A percentile compares a stretch with the other conserved stretches of the same genome.
phyloP scores from a whole-genome alignment of 495 filamentous ascomycete species.

The Pyrenula aspistea region DNA sequence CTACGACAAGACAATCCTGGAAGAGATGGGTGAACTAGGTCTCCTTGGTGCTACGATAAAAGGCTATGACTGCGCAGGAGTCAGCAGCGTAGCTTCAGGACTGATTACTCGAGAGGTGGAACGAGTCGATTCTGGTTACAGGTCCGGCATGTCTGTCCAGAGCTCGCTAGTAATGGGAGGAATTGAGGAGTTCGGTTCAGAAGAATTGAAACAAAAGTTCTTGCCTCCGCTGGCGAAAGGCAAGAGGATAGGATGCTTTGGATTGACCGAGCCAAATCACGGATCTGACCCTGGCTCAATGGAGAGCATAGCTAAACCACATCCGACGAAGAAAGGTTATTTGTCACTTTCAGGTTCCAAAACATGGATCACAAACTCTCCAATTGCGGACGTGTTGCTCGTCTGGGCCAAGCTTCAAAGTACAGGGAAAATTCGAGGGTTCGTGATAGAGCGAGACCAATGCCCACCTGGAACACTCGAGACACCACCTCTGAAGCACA shows the following conservation, averaged over 20 bases:
- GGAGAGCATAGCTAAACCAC: slow-evolving; percentile 78
- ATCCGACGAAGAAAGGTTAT: slow-evolving; percentile 79
- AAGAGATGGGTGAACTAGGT: slow-evolving; percentile 93
- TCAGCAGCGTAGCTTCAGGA: slow-evolving; percentile 79
- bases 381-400: slow-evolving; percentile 80
- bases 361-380: slow-evolving; percentile 98
- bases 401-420: slow-evolving; percentile 90
- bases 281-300: slow-evolving; percentile 93
- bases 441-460: slow-evolving; percentile 69
- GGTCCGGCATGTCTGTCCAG: slow-evolving; percentile 93
- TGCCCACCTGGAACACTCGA: slow-evolving; percentile 82
- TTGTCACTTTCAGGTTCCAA: slow-evolving; percentile 75
- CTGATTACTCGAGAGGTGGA: slow-evolving; percentile 94
- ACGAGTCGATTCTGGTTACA: slow-evolving; percentile 89
- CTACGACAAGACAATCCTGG: slow-evolving; percentile 78
- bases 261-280: slow-evolving; percentile 94
- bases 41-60: slow-evolving; percentile 83
- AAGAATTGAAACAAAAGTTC: slow-evolving; percentile 82
- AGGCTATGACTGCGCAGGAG: slow-evolving; percentile 91
- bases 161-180: slow-evolving; percentile 90
- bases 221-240: slow-evolving; percentile 79
- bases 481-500: slow-evolving; percentile 89
- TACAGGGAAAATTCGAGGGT: slow-evolving; percentile 92
- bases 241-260: slow-evolving; percentile 81
- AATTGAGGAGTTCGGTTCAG: slow-evolving; percentile 86